Evolutionary conservation across 1,284 basidiomycete species (phyloP).

Genomic region (Pisolithus thermaeus): DNA sequence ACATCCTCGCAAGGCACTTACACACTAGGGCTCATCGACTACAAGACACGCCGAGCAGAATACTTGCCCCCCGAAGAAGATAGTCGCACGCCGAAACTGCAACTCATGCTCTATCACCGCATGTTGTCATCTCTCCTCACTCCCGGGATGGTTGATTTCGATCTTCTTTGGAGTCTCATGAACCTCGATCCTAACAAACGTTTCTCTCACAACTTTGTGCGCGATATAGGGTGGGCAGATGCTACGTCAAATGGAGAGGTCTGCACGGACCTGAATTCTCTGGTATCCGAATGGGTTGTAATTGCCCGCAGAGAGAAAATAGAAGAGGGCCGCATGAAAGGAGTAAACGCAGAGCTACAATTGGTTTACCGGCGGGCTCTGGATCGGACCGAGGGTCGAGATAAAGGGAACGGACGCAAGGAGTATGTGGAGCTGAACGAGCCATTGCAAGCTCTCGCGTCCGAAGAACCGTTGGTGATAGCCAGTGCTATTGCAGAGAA

Average conservation of each 20-base stretch:
- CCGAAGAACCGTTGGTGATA: conserved; percentile 44
- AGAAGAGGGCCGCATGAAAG: conserved; percentile 2
- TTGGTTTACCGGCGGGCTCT: conserved; percentile 24
- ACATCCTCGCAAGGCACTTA: conserved; percentile 16
- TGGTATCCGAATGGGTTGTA: conserved; percentile 29
- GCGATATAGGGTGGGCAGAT: conserved; percentile 39
- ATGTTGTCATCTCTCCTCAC: conserved; percentile 54
- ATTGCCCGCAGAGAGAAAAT: conserved; percentile 18
- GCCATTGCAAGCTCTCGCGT: conserved; percentile 15
- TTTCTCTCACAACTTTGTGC: conserved; percentile 55
- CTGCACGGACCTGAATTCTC: conserved; percentile 32
- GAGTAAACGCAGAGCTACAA: conserved; percentile 23
- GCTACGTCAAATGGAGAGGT: conserved; percentile 22
- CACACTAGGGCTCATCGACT: conserved; percentile 59
- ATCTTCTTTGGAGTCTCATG: conserved; percentile 47
- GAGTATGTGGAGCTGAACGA: conserved; percentile 14
- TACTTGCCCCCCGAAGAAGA: conserved; percentile 60
- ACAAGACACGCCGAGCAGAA: conserved; percentile 61
- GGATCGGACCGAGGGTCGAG: not conserved
- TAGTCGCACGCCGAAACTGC: conserved; percentile 60
- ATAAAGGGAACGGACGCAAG: conserved; percentile 1
- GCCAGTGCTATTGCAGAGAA: conserved; percentile 72
- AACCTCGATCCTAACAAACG: conserved; percentile 37
- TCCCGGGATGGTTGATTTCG: conserved; percentile 46
- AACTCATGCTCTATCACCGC: conserved; percentile 81